These are phyloP conservation scores for Aureobasidium namibiae DNA, from an alignment of 2,329 filamentous ascomycete genomes.

Conservation along the genomic window DNA sequence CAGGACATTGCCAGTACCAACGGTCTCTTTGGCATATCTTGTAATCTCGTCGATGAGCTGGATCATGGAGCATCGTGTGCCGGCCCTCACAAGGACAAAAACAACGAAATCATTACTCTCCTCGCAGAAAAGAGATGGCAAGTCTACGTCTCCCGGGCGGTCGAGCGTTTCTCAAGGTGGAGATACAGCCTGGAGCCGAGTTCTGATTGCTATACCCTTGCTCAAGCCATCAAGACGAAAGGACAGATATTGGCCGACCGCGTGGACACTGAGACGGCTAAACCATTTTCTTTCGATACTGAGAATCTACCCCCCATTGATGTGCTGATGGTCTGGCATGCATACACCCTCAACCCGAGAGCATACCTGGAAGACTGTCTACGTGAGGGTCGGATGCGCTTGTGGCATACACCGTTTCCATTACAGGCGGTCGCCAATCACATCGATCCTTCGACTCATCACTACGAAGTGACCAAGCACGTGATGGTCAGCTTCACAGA, in stretches of 20 bases:
- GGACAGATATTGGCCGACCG: neutral
- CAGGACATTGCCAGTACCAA: conserved; percentile 59
- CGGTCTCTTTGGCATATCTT: conserved; percentile 51
- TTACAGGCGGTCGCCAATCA: conserved; percentile 52
- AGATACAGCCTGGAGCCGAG: conserved; percentile 38
- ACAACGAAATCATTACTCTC: conserved; percentile 35
- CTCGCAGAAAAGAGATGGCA: conserved; percentile 68
- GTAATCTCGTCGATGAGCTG: conserved; percentile 19
- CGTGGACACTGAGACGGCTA: neutral
- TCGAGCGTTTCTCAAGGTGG: conserved; percentile 61
- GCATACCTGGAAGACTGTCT: conserved; percentile 68
- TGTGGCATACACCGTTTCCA: conserved; percentile 58
- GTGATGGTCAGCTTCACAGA: conserved; percentile 41
- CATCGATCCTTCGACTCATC: conserved; percentile 51
- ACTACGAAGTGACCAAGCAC: conserved; percentile 40
- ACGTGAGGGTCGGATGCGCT: conserved; percentile 44
- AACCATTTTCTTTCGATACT: conserved; percentile 20
- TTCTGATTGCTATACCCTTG: neutral
- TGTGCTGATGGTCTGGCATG: conserved; percentile 72
- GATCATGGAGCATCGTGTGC: neutral
- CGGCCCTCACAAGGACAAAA: conserved; percentile 26
- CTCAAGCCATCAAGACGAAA: neutral
- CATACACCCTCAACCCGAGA: conserved; percentile 69
- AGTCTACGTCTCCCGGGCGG: conserved; percentile 59
- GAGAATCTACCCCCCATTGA: conserved; percentile 53